Evolutionary conservation across 1,284 basidiomycete genomes (phyloP), one percentile per base, ranked within the genome.

Genomic region (Tilletia walkeri): DNA sequence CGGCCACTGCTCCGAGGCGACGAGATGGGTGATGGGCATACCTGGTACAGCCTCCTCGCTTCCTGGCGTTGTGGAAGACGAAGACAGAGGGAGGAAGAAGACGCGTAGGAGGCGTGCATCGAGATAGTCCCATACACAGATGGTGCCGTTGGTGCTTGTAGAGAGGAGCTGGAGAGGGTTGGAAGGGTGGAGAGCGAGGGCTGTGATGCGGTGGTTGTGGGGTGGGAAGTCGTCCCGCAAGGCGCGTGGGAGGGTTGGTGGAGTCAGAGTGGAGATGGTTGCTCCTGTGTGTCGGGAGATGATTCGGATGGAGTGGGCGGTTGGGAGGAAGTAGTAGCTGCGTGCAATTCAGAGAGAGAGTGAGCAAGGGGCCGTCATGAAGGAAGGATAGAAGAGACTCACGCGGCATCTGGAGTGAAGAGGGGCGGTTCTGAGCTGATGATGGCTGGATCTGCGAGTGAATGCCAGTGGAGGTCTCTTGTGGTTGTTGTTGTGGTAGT

Each of bases 61-160:
- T 2, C 49, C 30, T 6, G 30, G 18, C 1, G 90, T 66, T 20
- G 16, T 53, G 20, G 54, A 56, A 1, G 54, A 56, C 1, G 54
- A 20, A 1, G 54, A 30, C 6, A 30, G 36, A 39, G 59, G 59
- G 9, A 82, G 69, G 65, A 78, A 73, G 56, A 82, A 73, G 9
- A 72, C 75, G 74, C 90, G 89, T 69, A 97, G 86, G 16, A 96
- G 85, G 3, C 88, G 86, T 0, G 90, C 94, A 74, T 97, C 94
- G 67, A 95, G 86, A 83, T 92, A 95, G 85, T 98, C 94, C 95
- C 95, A 98, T 12, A 95, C 86, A 82, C 92, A 90, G 75, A 98
- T 85, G 36, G 88, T 88, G 12, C 95, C 95, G 78, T 95, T 92
- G 68, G 90, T 84, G 2, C 93, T 93, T 41, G 90, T 90, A 9